phyloP scores from a whole-genome alignment of 1,284 basidiomycete species.

The Mycosarcoma maydis region DNA sequence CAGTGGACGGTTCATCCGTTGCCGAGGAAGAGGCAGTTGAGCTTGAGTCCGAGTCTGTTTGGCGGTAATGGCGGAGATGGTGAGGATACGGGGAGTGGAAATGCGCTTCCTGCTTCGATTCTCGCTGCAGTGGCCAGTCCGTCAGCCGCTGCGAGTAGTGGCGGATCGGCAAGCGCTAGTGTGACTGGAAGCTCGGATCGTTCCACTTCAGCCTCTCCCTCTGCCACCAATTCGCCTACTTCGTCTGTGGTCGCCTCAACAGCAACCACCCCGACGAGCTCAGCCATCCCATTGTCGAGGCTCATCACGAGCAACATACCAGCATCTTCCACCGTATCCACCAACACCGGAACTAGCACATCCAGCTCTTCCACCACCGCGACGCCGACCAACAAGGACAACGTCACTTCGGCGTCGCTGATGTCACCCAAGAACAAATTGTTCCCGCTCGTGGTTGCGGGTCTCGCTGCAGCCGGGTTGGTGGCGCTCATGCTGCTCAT shows the following conservation, averaged over 20 bases:
- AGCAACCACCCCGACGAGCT: not conserved
- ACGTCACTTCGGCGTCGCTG: not conserved
- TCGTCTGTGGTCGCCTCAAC: too few relatives aligned
- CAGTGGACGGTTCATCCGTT: conserved; percentile 35
- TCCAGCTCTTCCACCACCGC: not conserved
- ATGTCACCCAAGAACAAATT: conserved; percentile 38
- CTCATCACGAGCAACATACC: conserved; percentile 2
- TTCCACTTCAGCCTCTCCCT: not conserved
- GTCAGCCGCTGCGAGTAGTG: not conserved
- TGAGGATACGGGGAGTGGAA: not conserved
- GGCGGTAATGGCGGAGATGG: not conserved
- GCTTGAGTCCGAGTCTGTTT: not conserved
- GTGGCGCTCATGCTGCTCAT: conserved; percentile 46
- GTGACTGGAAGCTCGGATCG: conserved; percentile 6
- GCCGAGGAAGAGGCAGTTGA: conserved; percentile 22
- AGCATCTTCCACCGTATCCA: conserved; percentile 1
- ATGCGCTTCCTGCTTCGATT: conserved; percentile 16
- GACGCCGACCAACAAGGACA: not conserved
- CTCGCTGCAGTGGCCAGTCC: conserved; percentile 10
- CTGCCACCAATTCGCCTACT: not conserved
- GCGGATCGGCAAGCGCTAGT: not conserved
- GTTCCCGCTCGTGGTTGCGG: conserved; percentile 47
- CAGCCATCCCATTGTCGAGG: conserved; percentile 6
- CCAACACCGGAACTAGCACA: not conserved
- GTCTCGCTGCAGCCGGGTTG: conserved; percentile 20